phyloP scores from a whole-genome alignment of 331 rosid species.

The Telfairia occidentalis region DNA sequence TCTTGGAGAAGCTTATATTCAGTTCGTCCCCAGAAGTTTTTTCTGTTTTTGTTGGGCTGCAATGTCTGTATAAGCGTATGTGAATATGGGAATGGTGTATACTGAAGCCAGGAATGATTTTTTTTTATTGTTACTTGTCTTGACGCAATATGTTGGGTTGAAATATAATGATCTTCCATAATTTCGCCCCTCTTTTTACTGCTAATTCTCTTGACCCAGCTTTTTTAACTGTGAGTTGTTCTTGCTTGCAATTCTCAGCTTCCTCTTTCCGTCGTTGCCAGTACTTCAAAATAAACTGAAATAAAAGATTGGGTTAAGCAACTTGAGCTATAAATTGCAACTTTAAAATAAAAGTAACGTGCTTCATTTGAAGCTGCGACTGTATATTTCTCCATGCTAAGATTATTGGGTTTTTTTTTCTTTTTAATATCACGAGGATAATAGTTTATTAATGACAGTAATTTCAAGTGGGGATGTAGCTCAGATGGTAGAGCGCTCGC shows the following conservation, averaged over 20 bases:
- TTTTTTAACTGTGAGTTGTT: background rate
- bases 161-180: background rate
- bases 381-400: too few species aligned
- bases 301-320: too few species aligned
- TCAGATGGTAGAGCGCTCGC: constrained; percentile 98
- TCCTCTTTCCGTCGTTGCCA: background rate
- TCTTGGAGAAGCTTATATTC: background rate
- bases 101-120: background rate
- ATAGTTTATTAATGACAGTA: too few species aligned
- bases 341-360: too few species aligned
- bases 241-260: background rate
- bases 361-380: too few species aligned
- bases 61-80: background rate
- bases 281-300: background rate
- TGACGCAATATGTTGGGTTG: background rate
- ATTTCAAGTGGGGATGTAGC: constrained; percentile 40
- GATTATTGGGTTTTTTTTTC: too few species aligned
- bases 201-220: background rate
- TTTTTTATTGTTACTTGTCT: background rate
- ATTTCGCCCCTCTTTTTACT: background rate
- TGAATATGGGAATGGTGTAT: background rate
- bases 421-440: too few species aligned
- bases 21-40: background rate
- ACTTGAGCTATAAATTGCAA: too few species aligned
- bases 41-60: background rate